phyloP scores from a whole-genome alignment of 768 basidiomycete species.

The Calocybe cyanea region DNA sequence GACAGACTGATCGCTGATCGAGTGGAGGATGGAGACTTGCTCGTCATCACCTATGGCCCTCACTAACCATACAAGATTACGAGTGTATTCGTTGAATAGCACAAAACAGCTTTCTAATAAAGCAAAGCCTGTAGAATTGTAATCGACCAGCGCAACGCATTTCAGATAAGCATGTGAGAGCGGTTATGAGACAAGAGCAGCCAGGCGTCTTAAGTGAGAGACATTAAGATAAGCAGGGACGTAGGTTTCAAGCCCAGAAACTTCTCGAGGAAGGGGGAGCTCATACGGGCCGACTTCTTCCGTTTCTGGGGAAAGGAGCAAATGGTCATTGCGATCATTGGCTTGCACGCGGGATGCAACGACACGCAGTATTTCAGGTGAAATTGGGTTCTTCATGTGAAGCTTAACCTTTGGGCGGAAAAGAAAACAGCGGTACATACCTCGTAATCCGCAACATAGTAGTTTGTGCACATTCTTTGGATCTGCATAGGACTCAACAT shows the following conservation, averaged over 20 bases:
- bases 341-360: slow-evolving; percentile 95
- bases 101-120: slow-evolving; percentile 28
- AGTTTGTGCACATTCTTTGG: slow-evolving; percentile 98
- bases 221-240: slow-evolving; percentile 91
- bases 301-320: slow-evolving; percentile 92
- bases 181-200: slow-evolving; percentile 74
- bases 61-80: too few relatives aligned
- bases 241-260: slow-evolving; percentile 94
- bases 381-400: slow-evolving; percentile 78
- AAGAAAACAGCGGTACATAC: slow-evolving; percentile 35
- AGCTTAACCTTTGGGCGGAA: background rate
- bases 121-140: slow-evolving; percentile 34
- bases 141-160: slow-evolving; percentile 42
- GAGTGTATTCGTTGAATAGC: slow-evolving; percentile 3
- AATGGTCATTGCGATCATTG: slow-evolving; percentile 95
- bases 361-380: slow-evolving; percentile 93
- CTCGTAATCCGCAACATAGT: slow-evolving; percentile 99
- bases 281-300: slow-evolving; percentile 98
- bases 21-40: slow-evolving; percentile 47
- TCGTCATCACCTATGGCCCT: slow-evolving; percentile 16
- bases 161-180: slow-evolving; percentile 15
- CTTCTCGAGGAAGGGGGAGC: slow-evolving; percentile 89
- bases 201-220: slow-evolving; percentile 82
- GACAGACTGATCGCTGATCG: slow-evolving; percentile 46
- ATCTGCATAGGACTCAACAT: slow-evolving; percentile 99